Percentiles rank a stretch among this genome's conserved stretches.
Conservation (phyloP, 2,329 filamentous ascomycete species). For the Neofusicoccum laricinum region DNA sequence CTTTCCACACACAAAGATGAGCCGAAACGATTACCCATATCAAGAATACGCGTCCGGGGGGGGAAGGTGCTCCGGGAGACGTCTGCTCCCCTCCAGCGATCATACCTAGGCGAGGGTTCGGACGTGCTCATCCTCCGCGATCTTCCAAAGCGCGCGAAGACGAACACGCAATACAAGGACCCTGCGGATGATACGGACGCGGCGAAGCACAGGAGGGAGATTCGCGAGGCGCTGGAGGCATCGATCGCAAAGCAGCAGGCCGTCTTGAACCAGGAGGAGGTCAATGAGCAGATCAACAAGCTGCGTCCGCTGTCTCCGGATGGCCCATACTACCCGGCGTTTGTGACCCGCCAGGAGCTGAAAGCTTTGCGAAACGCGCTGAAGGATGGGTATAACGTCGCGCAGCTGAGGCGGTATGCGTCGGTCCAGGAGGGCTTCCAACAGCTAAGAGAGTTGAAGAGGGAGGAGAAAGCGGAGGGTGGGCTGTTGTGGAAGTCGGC, state of each 20-base stretch:
- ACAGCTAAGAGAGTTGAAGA: not conserved
- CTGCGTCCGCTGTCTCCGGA: slow-evolving; percentile 27
- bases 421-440: not conserved
- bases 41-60: slow-evolving; percentile 22
- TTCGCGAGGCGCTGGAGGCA: slow-evolving; percentile 5
- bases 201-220: slow-evolving; percentile 18
- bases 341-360: slow-evolving; percentile 26
- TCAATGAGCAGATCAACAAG: slow-evolving; percentile 30
- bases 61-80: slow-evolving; percentile 25
- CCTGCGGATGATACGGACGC: not conserved
- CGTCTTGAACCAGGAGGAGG: slow-evolving; percentile 27
- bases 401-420: slow-evolving; percentile 32
- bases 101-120: slow-evolving; percentile 33
- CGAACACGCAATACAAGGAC: not conserved
- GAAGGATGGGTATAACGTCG: slow-evolving; percentile 26
- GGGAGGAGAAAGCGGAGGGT: not conserved
- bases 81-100: slow-evolving; percentile 27
- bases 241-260: slow-evolving; percentile 27
- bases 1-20: not conserved
- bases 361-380: slow-evolving; percentile 26
- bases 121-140: slow-evolving; percentile 36
- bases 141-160: slow-evolving; percentile 18
- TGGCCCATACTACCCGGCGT: slow-evolving; percentile 21
- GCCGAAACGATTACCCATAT: not conserved
- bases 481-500: not conserved